Evolutionary conservation across 371 early-diverging fungal species (phyloP), one percentile per base, ranked within the genome.

Genomic region (Fennellomyces sp.): DNA sequence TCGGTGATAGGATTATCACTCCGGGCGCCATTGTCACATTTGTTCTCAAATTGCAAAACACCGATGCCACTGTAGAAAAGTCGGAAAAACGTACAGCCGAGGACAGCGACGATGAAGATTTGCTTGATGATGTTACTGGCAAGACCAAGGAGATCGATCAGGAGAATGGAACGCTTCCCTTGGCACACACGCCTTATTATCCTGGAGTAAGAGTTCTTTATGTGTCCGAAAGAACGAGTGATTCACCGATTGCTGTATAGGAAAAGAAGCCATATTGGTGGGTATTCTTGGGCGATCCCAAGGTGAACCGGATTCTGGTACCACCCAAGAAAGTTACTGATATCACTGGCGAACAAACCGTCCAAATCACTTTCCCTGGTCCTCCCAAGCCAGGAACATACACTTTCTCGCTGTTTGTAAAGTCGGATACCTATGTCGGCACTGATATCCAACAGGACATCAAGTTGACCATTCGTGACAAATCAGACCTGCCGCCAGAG

Each of bases 231-330:
- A 15, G n/a, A 41, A 41, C 15, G 19, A 17, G 19, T 41, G 41
- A 41, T 41, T 6, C n/a, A 17, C 15, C 12, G 19, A 41, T 13
- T n/a, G n/a, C n/a, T n/a, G 4, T 19, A 60, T 38, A 63, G 61
- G 84, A 86, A 60, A 94, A 93, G 80, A 90, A 86, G 53, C 91
- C 95, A 48, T 86, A 80, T 68, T 98, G 96, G 96, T 97, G 96
- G 96, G 82, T 97, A 31, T 84, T 93, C 56, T 78, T 97, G 70
- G 94, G 91, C 39, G 93, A 95, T 69, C 86, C 83, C 60, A 88
- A 87, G 68, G 87, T 88, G 49, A 90, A 92, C 69, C 91, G 93
- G 53, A 87, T 93, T 56, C 88, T 97, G 12, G 84, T 87, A 28
- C 79, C 87, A 21, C 91, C 92, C n/a, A 74, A 82, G 52, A 89